Percentiles rank a stretch among this genome's conserved stretches.
These are phyloP conservation scores for Cercospora citrullina DNA, from an alignment of 2,329 filamentous ascomycete species.

Conservation along the genomic window DNA sequence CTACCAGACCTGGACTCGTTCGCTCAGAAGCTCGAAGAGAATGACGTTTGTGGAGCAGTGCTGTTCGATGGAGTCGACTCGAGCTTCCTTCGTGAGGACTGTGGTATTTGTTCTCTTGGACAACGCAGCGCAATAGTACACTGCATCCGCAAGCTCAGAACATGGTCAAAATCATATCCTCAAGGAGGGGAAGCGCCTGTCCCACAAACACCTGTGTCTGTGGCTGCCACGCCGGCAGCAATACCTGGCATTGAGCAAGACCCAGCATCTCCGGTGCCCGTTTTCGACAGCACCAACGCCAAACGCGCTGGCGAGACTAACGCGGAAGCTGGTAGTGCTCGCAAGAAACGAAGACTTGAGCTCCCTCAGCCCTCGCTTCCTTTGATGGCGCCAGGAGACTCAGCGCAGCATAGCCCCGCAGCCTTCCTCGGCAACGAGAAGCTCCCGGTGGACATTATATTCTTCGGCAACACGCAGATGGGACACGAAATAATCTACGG, in stretches of 20 bases:
- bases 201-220: constrained; percentile 20
- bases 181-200: constrained; percentile 1
- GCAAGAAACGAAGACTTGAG: constrained; percentile 40
- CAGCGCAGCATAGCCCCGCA: not conserved
- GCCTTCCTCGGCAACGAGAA: constrained; percentile 26
- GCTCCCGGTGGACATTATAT: constrained; percentile 37
- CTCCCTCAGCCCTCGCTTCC: constrained; percentile 15
- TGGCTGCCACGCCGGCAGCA: constrained; percentile 15
- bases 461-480: constrained; percentile 37
- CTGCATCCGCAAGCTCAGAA: constrained; percentile 58
- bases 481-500: constrained; percentile 29
- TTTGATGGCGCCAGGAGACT: not conserved
- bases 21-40: constrained; percentile 57
- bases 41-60: constrained; percentile 65
- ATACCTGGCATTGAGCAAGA: constrained; percentile 11
- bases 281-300: constrained; percentile 22
- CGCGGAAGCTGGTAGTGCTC: constrained; percentile 34
- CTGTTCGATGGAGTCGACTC: constrained; percentile 59
- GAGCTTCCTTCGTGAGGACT: constrained; percentile 52
- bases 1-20: constrained; percentile 58
- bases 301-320: constrained; percentile 31
- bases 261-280: constrained; percentile 2
- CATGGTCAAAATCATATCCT: constrained; percentile 6
- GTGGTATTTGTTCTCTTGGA: constrained; percentile 59
- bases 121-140: constrained; percentile 60